phyloP scores from a whole-genome alignment of 108 stramenopile genomes.

The Heterococcus sp. region DNA sequence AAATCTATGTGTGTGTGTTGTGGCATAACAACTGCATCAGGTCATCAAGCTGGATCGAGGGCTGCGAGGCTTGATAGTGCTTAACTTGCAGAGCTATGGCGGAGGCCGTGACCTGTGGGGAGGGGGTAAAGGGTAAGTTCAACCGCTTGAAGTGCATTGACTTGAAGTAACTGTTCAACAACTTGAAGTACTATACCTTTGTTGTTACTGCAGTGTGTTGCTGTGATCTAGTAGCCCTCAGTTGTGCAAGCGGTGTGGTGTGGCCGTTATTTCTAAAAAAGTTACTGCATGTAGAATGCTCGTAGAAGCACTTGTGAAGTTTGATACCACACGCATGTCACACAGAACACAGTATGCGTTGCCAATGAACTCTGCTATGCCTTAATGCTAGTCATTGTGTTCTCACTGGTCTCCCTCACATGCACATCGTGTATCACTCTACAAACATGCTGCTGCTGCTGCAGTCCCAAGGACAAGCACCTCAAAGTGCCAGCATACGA shows the following conservation, averaged over 20 bases:
- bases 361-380: not conserved
- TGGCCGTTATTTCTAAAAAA: too few relatives aligned
- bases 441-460: not conserved
- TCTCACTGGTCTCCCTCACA: not conserved
- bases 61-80: constrained; percentile 33
- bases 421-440: not conserved
- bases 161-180: too few relatives aligned
- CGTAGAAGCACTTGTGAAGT: too few relatives aligned
- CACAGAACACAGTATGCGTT: too few relatives aligned
- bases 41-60: not conserved
- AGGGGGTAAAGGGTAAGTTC: not conserved
- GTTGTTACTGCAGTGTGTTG: too few relatives aligned
- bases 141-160: too few relatives aligned
- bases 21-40: not conserved
- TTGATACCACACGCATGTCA: too few relatives aligned
- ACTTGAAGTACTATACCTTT: too few relatives aligned
- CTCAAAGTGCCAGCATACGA: not conserved
- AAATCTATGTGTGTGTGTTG: not conserved
- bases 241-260: too few relatives aligned
- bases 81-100: constrained; percentile 49
- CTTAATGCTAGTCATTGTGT: not conserved
- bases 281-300: too few relatives aligned
- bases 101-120: constrained; percentile 28
- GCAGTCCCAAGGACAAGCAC: not conserved
- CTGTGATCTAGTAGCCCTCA: too few relatives aligned